Evolutionary conservation across 768 basidiomycete genomes (phyloP).

Genomic region (Leccinum truebloodii): DNA sequence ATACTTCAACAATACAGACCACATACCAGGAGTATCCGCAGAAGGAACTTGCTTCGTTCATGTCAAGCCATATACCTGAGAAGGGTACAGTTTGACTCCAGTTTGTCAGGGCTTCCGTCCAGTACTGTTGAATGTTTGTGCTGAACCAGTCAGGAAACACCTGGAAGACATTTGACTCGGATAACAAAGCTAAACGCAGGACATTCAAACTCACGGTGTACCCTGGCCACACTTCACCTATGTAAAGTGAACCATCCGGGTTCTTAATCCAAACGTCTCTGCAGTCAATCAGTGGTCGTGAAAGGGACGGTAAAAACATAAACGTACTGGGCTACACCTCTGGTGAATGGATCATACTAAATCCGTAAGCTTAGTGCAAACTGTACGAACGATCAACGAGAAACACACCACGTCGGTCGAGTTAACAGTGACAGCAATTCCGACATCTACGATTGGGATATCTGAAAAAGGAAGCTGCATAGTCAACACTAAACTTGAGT

Average conservation of each 20-base stretch:
- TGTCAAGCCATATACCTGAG: constrained; percentile 67
- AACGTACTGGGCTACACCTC: constrained; percentile 57
- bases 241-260: constrained; percentile 65
- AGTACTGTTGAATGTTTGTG: constrained; percentile 50
- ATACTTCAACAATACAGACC: too few relatives aligned
- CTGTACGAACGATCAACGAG: background rate
- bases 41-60: constrained; percentile 66
- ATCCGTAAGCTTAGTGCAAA: background rate
- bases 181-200: background rate
- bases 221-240: constrained; percentile 79
- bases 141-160: constrained; percentile 64
- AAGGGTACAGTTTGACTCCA: constrained; percentile 52
- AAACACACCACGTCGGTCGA: constrained; percentile 58
- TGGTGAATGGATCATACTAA: constrained; percentile 66
- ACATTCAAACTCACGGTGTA: constrained; percentile 51
- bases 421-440: constrained; percentile 55
- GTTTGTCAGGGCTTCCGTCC: constrained; percentile 59
- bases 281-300: background rate
- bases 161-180: constrained; percentile 23
- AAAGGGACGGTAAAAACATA: background rate
- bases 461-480: constrained; percentile 34
- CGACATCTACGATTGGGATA: constrained; percentile 71
- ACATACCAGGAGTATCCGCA: constrained; percentile 57
- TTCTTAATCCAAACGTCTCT: constrained; percentile 73
- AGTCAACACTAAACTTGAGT: background rate